Percentiles rank a stretch among this genome's conserved stretches.
phyloP scores from a whole-genome alignment of 257 asterid species.

The Fraxinus anomala region DNA sequence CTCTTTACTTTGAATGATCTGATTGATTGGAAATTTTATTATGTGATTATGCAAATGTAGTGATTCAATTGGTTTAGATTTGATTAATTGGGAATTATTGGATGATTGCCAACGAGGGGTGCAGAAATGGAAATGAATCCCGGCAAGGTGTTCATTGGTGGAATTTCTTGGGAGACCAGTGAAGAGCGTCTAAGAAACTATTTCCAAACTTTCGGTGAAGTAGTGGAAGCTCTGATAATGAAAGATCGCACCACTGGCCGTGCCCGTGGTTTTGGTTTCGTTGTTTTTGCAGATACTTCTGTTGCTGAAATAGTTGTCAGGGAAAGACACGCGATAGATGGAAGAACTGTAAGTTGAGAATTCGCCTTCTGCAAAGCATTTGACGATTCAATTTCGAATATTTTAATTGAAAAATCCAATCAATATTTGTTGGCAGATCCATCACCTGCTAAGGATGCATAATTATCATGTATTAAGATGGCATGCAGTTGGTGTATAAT shows the following conservation, averaged over 20 bases:
- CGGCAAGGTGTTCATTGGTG: conserved; percentile 87
- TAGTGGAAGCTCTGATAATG: conserved; percentile 85
- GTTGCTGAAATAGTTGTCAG: conserved; percentile 83
- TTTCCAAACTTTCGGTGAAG: conserved; percentile 81
- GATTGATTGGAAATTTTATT: too few relatives aligned
- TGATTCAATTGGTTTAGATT: conserved; percentile 25
- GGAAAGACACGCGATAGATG: conserved; percentile 82
- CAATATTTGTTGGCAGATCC: neutral
- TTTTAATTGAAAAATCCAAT: neutral
- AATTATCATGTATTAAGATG: neutral
- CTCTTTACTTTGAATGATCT: neutral
- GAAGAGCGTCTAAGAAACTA: conserved; percentile 81
- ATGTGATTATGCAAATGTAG: neutral
- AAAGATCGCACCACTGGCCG: conserved; percentile 93
- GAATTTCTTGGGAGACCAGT: conserved; percentile 96
- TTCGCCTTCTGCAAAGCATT: conserved; percentile 13
- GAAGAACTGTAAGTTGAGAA: conserved; percentile 75
- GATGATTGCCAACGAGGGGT: conserved; percentile 35
- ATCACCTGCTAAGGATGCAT: neutral
- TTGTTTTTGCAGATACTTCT: conserved; percentile 80
- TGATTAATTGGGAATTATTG: conserved; percentile 25
- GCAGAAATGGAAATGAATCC: conserved; percentile 82
- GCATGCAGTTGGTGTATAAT: neutral
- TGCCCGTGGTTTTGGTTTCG: conserved; percentile 94
- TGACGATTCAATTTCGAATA: conserved; percentile 10